Conservation (phyloP, 495 filamentous ascomycete genomes). For the Neurospora sp. region DNA sequence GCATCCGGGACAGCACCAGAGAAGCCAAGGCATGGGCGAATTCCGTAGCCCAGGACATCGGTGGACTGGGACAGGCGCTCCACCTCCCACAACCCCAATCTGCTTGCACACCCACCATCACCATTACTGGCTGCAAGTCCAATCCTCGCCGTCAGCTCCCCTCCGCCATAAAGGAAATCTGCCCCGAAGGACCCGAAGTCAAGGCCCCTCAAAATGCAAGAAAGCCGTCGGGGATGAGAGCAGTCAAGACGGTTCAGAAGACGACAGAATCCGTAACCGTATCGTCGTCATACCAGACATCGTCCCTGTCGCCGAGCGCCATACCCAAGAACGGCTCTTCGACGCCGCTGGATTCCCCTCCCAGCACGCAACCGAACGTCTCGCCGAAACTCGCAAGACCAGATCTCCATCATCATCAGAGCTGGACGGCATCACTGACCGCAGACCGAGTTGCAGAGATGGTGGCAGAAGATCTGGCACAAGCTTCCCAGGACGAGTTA, state of each 20-base stretch:
- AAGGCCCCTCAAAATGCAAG: background rate
- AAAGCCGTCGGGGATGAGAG: background rate
- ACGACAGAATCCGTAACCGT: background rate
- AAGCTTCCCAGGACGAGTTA: background rate
- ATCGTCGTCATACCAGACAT: constrained; percentile 6
- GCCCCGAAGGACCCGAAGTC: constrained; percentile 1
- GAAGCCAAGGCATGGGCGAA: constrained; percentile 5
- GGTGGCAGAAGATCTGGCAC: background rate
- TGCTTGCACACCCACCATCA: constrained; percentile 47
- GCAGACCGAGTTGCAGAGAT: background rate
- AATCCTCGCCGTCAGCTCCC: constrained; percentile 4
- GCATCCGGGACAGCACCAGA: constrained; percentile 1
- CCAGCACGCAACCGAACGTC: constrained; percentile 20
- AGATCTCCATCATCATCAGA: constrained; percentile 10
- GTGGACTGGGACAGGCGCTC: background rate
- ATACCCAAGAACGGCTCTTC: constrained; percentile 13
- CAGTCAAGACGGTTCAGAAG: background rate
- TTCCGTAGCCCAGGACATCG: background rate
- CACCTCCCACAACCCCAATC: constrained; percentile 13
- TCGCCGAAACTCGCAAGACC: constrained; percentile 24
- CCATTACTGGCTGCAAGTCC: constrained; percentile 42
- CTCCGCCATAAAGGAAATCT: background rate
- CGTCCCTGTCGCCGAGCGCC: constrained; percentile 3
- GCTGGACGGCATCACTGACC: background rate
- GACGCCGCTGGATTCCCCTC: constrained; percentile 22